Evolutionary conservation across 2,329 filamentous ascomycete species (phyloP), one percentile per base, ranked within the genome.

Genomic region (Talaromyces sp.): DNA sequence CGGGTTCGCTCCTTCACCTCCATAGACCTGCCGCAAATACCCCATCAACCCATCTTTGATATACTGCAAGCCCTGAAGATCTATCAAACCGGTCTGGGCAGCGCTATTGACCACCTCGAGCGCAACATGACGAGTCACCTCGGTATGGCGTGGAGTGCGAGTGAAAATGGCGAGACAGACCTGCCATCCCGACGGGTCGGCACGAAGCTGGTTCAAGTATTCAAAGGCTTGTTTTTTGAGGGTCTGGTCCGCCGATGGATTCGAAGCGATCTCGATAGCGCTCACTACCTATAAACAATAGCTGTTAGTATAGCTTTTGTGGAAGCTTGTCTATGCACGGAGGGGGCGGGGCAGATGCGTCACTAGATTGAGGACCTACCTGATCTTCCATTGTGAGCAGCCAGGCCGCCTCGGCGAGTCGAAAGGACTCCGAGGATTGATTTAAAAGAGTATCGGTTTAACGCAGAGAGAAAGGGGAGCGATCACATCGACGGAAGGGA

Each of bases 101-200:
- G 93, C 92, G 81, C 91, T 92, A 80, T 97, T 98, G 78, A 99
- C 88, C 59, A 97, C 88, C 76, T 99, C 95, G 69, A 99, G 86
- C 69, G 91, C 92, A 67, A 95, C 91, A 76, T 97, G 87, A 61
- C 95, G 91, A 60, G 96, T 90, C 63, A 97, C 88, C 71, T 97
- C 93, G 69, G 90, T 89, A 61, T 89, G 83, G 68, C 87, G 88
- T 58, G 92, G 92, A 29, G 85, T 85, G 76, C 91, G 88, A 63
- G 89, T 91, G 81, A 98, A 98, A 71, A 99, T 89, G 40, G 86
- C 82, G 63, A 95, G 88, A 81, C 93, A 96, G 72, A 92, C 88
- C 78, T 96, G 93, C 92, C 94, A 97, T 78, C 90, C 93, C 73
- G 91, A 88, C 58, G 91, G 88, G 75, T 97, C 90, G 74, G 88